phyloP scores from a whole-genome alignment of 1,284 basidiomycete genomes.

The Neolentinus lepideus region DNA sequence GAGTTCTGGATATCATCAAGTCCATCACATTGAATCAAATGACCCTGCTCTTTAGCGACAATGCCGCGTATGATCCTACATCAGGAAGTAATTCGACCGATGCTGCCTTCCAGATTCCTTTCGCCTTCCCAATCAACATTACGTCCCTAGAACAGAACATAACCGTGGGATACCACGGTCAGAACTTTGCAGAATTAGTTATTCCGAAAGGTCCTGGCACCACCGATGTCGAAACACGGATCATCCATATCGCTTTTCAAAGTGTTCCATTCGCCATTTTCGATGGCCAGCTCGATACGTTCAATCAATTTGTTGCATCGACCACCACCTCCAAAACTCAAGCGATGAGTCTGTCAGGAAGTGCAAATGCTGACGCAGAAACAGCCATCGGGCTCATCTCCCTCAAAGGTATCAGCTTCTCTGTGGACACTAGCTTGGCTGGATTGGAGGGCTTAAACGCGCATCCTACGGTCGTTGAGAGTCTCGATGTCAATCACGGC shows the following conservation, averaged over 20 bases:
- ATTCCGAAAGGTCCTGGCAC: constrained; percentile 54
- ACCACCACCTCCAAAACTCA: constrained; percentile 48
- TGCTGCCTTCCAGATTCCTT: constrained; percentile 63
- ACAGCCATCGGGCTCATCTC: constrained; percentile 71
- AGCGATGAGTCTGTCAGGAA: constrained; percentile 51
- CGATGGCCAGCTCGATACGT: constrained; percentile 42
- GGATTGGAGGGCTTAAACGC: constrained; percentile 66
- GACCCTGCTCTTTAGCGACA: constrained; percentile 51
- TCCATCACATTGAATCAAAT: constrained; percentile 60
- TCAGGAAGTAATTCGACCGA: constrained; percentile 56
- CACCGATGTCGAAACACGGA: constrained; percentile 58
- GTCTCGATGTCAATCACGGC: constrained; percentile 67
- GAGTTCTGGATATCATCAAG: constrained; percentile 58
- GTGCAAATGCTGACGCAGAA: constrained; percentile 51
- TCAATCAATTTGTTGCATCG: constrained; percentile 62
- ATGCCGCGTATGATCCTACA: constrained; percentile 48
- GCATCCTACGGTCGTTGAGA: constrained; percentile 49
- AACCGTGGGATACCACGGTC: constrained; percentile 45
- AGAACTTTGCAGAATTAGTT: constrained; percentile 53
- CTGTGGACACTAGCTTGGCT: constrained; percentile 52
- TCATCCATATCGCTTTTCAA: constrained; percentile 58
- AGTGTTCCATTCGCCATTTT: constrained; percentile 57
- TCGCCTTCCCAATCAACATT: constrained; percentile 67
- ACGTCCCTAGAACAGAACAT: constrained; percentile 56
- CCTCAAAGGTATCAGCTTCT: constrained; percentile 54